Evolutionary conservation across 257 asterid species (phyloP).

Genomic region (Knoxia roxburghii): DNA sequence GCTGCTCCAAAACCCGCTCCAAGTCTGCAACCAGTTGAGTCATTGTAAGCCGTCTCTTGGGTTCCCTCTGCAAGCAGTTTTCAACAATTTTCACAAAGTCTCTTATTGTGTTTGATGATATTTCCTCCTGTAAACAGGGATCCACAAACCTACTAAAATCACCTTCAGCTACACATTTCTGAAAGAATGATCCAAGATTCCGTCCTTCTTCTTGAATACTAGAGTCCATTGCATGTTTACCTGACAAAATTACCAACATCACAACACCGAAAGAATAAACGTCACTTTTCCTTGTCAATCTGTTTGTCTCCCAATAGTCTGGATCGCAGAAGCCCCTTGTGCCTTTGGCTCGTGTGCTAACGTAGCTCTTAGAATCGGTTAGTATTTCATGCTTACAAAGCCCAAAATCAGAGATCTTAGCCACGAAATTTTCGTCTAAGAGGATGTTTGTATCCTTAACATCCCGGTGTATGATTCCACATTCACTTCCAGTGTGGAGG

Average conservation of each 20-base stretch:
- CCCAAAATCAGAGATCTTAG: conserved; percentile 14
- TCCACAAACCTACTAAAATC: not conserved
- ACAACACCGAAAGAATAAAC: conserved; percentile 6
- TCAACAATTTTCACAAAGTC: not conserved
- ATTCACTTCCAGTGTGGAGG: conserved; percentile 11
- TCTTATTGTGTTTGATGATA: not conserved
- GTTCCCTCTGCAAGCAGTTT: conserved; percentile 1
- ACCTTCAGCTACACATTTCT: not conserved
- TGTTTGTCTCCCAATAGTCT: not conserved
- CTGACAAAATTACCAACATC: conserved; percentile 4
- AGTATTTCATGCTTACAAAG: not conserved
- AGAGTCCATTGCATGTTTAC: not conserved
- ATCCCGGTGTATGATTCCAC: conserved; percentile 6
- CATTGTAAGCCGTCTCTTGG: conserved; percentile 14
- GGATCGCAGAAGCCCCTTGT: conserved; percentile 12
- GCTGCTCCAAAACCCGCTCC: conserved; percentile 12
- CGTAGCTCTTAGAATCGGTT: conserved; percentile 2
- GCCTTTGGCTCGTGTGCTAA: conserved; percentile 8
- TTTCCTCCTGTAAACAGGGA: not conserved
- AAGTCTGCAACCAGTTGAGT: conserved; percentile 11
- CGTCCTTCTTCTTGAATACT: not conserved
- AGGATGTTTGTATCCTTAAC: conserved; percentile 15
- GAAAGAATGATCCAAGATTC: not conserved
- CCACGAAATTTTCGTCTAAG: not conserved
- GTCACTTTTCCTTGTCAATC: conserved; percentile 7